Conservation (phyloP, 768 basidiomycete genomes). For the Psilocybe cyanescens region DNA sequence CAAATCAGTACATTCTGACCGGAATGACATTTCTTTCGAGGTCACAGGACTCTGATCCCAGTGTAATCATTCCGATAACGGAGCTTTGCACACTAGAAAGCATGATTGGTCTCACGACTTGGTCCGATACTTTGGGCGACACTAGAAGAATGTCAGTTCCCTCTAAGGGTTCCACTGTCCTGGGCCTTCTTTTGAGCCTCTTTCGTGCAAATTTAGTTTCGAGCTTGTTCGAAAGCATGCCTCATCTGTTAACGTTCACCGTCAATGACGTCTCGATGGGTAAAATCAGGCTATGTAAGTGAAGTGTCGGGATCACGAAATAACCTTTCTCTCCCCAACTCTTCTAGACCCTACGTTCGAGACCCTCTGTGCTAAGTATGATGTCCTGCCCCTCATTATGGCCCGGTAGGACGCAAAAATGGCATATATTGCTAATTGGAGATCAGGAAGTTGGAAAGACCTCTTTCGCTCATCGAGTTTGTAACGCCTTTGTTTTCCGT, state of each 20-base stretch:
- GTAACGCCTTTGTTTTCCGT: conserved; percentile 1
- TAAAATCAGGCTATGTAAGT: conserved; percentile 1
- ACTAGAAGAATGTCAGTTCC: not conserved
- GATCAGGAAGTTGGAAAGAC: conserved; percentile 33
- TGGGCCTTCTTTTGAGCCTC: not conserved
- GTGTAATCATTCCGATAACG: not conserved
- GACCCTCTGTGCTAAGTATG: conserved; percentile 7
- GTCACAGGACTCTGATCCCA: not conserved
- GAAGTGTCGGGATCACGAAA: conserved; percentile 8
- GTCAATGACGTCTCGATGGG: not conserved
- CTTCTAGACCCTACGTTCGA: conserved; percentile 12
- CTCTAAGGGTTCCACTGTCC: conserved; percentile 1
- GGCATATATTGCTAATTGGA: conserved; percentile 30
- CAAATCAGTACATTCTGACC: not conserved
- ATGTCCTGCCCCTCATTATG: conserved; percentile 19
- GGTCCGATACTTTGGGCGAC: conserved; percentile 6
- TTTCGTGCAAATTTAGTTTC: not conserved
- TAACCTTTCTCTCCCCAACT: not conserved
- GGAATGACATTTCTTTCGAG: not conserved
- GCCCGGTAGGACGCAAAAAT: conserved; percentile 19
- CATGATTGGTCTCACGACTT: conserved; percentile 9
- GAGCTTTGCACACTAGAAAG: not conserved
- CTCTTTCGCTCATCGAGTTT: conserved; percentile 29
- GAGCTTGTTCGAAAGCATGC: not conserved
- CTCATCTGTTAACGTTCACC: not conserved